Percentiles rank a stretch among this genome's conserved stretches.
phyloP scores from a whole-genome alignment of 345 rosid genomes.

The Moricandia arvensis region DNA sequence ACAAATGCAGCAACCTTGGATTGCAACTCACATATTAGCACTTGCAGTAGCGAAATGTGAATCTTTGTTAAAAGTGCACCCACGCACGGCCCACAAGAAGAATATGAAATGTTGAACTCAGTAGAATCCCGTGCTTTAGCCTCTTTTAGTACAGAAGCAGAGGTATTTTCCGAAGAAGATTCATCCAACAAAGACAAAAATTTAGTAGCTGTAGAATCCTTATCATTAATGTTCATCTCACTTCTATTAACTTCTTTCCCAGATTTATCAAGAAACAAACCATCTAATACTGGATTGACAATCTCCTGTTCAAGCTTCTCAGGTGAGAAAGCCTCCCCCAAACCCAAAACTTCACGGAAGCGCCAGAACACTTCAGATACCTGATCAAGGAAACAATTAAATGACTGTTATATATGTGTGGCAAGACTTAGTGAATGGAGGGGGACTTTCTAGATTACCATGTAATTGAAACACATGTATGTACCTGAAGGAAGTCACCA shows the following conservation, averaged over 20 bases:
- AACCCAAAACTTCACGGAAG: conserved; percentile 69
- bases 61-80: conserved; percentile 59
- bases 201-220: conserved; percentile 36
- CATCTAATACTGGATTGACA: conserved; percentile 54
- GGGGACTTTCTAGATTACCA: neutral
- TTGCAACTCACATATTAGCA: conserved; percentile 81
- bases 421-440: conserved; percentile 15
- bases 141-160: conserved; percentile 47
- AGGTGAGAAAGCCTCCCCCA: conserved; percentile 53
- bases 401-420: conserved; percentile 16
- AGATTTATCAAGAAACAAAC: conserved; percentile 40
- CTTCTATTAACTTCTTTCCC: conserved; percentile 42
- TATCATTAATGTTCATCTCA: conserved; percentile 30
- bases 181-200: conserved; percentile 34
- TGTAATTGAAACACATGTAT: conserved; percentile 18
- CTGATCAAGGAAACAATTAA: conserved; percentile 46
- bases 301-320: conserved; percentile 81
- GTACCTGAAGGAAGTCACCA: conserved; percentile 95
- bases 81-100: conserved; percentile 41
- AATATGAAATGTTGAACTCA: conserved; percentile 39
- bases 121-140: conserved; percentile 42
- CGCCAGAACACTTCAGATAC: conserved; percentile 78
- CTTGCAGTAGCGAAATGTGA: conserved; percentile 64
- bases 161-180: conserved; percentile 40
- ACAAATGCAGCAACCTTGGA: conserved; percentile 87